Evolutionary conservation across 1,139 yeast genomes (phyloP).

Genomic region (Pneumocystis carinii): DNA sequence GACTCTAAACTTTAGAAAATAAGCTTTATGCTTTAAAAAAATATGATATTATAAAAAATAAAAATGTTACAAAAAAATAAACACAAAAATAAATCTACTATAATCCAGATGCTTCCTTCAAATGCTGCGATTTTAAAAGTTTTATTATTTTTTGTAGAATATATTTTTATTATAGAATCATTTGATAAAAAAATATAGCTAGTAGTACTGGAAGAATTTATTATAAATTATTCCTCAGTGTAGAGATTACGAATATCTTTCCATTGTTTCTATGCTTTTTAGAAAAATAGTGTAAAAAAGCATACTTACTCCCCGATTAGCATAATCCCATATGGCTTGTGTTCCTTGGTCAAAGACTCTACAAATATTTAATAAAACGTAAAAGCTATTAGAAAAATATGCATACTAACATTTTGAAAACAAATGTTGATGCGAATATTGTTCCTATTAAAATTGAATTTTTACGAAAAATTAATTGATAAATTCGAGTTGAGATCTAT

Average conservation of each 20-base stretch:
- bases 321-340: slow-evolving; percentile 69
- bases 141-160: neutral
- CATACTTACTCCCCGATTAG: slow-evolving; percentile 50
- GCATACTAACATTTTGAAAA: slow-evolving; percentile 51
- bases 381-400: neutral
- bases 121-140: neutral
- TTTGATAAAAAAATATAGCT: neutral
- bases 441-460: slow-evolving; percentile 83
- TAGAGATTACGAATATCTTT: slow-evolving; percentile 66
- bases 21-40: neutral
- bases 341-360: slow-evolving; percentile 60
- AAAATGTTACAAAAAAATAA: neutral
- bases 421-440: slow-evolving; percentile 72
- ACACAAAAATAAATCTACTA: neutral
- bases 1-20: neutral
- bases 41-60: neutral
- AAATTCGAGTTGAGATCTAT: slow-evolving; percentile 35
- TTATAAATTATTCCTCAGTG: slow-evolving; percentile 15
- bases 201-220: neutral
- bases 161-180: neutral
- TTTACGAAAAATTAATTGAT: slow-evolving; percentile 74
- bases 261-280: slow-evolving; percentile 54
- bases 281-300: neutral
- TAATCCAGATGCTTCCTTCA: neutral
- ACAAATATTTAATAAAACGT: slow-evolving; percentile 4